Percentiles rank a stretch among this genome's conserved stretches.
Conservation (phyloP, 768 basidiomycete genomes). For the Lactifluus volemus region DNA sequence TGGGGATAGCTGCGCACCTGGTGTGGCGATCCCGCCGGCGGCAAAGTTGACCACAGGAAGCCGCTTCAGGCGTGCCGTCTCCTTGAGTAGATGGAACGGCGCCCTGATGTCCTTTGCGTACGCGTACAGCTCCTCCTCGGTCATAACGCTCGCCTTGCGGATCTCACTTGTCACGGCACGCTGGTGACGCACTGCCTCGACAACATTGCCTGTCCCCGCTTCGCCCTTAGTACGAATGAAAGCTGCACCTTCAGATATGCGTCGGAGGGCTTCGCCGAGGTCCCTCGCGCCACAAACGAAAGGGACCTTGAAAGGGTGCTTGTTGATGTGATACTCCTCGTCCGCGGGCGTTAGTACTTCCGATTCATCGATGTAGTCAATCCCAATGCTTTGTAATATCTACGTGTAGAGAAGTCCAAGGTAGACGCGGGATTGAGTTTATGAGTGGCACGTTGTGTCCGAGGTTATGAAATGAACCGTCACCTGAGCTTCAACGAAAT, state of each 20-base stretch:
- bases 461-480: not conserved
- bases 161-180: slow-evolving; percentile 81
- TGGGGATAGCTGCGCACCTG: slow-evolving; percentile 41
- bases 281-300: slow-evolving; percentile 96
- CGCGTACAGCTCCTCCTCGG: slow-evolving; percentile 88
- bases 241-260: slow-evolving; percentile 95
- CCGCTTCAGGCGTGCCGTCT: slow-evolving; percentile 86
- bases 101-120: slow-evolving; percentile 90
- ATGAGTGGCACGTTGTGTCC: not conserved
- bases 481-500: slow-evolving; percentile 94
- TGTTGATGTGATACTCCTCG: slow-evolving; percentile 94
- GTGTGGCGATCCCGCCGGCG: slow-evolving; percentile 88
- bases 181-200: slow-evolving; percentile 90
- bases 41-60: slow-evolving; percentile 97
- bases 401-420: slow-evolving; percentile 24
- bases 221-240: slow-evolving; percentile 98
- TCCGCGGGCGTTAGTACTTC: slow-evolving; percentile 95
- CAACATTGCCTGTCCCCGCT: slow-evolving; percentile 83
- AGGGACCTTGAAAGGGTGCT: slow-evolving; percentile 89
- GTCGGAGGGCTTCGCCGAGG: slow-evolving; percentile 90
- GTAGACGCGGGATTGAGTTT: not conserved
- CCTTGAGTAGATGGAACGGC: slow-evolving; percentile 92
- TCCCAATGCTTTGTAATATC: slow-evolving; percentile 90
- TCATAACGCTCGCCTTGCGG: slow-evolving; percentile 78
- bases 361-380: slow-evolving; percentile 95